Evolutionary conservation across 768 basidiomycete species (phyloP).

Genomic region (Lactarius sp.): DNA sequence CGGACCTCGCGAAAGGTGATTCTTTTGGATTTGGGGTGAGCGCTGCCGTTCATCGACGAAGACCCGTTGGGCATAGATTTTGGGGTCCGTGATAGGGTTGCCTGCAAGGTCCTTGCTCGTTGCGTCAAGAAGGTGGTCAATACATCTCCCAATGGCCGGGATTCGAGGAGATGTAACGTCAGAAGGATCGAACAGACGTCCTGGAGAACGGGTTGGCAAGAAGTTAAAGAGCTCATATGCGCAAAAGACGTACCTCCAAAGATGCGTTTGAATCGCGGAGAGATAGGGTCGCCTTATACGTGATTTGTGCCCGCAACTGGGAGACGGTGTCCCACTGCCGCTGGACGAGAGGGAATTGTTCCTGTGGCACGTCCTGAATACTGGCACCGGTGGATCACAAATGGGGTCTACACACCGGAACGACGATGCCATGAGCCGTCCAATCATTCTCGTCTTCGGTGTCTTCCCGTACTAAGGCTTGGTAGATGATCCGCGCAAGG

Average conservation of each 20-base stretch:
- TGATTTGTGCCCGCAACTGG: slow-evolving; percentile 84
- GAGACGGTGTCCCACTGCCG: slow-evolving; percentile 91
- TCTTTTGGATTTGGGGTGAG: slow-evolving; percentile 30
- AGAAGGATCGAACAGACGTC: slow-evolving; percentile 73
- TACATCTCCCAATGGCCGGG: slow-evolving; percentile 70
- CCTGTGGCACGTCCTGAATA: slow-evolving; percentile 38
- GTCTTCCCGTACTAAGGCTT: slow-evolving; percentile 59
- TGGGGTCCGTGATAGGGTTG: slow-evolving; percentile 29
- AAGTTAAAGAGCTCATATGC: not conserved
- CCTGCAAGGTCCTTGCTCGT: slow-evolving; percentile 54
- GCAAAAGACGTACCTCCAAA: slow-evolving; percentile 41
- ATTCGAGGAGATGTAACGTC: slow-evolving; percentile 86
- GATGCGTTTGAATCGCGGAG: slow-evolving; percentile 57
- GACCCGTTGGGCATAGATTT: slow-evolving; percentile 12
- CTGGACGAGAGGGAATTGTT: slow-evolving; percentile 82
- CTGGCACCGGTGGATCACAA: not conserved
- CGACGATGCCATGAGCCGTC: slow-evolving; percentile 55
- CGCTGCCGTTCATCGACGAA: slow-evolving; percentile 15
- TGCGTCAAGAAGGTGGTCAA: slow-evolving; percentile 68
- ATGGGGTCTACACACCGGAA: slow-evolving; percentile 43
- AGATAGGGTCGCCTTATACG: slow-evolving; percentile 81
- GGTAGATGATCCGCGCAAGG: slow-evolving; percentile 79
- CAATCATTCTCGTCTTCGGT: slow-evolving; percentile 60
- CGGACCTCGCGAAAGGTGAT: slow-evolving; percentile 47
- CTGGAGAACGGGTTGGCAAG: slow-evolving; percentile 35